Percentiles rank a stretch among this genome's conserved stretches.
These are phyloP conservation scores for Peziza echinospora DNA, from an alignment of 495 filamentous ascomycete genomes.

Conservation along the genomic window DNA sequence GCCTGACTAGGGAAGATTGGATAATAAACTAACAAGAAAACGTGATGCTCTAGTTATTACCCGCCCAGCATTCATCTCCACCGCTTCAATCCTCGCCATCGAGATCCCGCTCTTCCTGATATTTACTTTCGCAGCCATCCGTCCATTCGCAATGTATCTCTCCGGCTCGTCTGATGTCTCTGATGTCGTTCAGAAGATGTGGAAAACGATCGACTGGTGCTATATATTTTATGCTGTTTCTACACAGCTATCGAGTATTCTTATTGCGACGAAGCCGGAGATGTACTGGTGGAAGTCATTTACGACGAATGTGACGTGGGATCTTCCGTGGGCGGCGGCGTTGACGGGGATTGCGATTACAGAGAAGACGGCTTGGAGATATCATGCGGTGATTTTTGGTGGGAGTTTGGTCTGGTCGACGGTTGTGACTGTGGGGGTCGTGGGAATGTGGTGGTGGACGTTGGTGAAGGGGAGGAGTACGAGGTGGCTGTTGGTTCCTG, in stretches of 20 bases:
- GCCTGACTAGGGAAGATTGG: too few relatives aligned
- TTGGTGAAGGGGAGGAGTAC: conserved; percentile 27
- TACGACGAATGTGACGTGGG: conserved; percentile 41
- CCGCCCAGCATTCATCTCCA: conserved; percentile 33
- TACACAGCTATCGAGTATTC: conserved; percentile 40
- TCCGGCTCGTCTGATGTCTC: conserved; percentile 34
- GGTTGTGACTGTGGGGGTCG: conserved; percentile 30
- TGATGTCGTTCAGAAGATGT: conserved; percentile 43
- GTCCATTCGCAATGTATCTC: conserved; percentile 38
- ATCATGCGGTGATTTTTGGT: conserved; percentile 45
- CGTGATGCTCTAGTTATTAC: conserved; percentile 22
- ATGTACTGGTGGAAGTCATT: conserved; percentile 51
- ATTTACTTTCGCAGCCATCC: conserved; percentile 35
- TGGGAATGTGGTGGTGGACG: conserved; percentile 34
- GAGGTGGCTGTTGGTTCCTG: background rate
- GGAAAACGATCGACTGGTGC: conserved; percentile 49
- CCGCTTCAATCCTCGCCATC: conserved; percentile 28
- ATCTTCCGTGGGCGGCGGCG: conserved; percentile 49
- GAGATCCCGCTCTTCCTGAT: conserved; percentile 43
- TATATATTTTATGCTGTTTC: conserved; percentile 51
- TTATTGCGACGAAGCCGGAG: conserved; percentile 40
- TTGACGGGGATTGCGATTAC: conserved; percentile 29
- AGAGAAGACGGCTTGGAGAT: conserved; percentile 40
- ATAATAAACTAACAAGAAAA: background rate
- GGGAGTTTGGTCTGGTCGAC: conserved; percentile 48